phyloP scores from a whole-genome alignment of 768 basidiomycete species.

The Termitomyces sp. region DNA sequence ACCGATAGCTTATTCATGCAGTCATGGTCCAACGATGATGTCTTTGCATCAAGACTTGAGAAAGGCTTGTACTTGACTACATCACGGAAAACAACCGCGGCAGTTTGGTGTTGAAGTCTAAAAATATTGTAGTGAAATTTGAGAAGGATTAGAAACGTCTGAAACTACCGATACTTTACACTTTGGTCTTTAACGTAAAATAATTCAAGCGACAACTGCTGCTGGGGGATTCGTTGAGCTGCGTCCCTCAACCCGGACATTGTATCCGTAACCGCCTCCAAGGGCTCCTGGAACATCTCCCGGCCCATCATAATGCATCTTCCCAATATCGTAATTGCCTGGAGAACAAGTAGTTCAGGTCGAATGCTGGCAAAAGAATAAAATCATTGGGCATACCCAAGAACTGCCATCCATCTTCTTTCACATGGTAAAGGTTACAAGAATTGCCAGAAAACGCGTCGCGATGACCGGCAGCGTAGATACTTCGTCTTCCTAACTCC shows the following conservation, averaged over 20 bases:
- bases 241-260: conserved; percentile 57
- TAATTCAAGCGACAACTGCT: conserved; percentile 15
- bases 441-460: conserved; percentile 97
- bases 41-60: background rate
- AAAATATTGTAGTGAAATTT: background rate
- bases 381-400: conserved; percentile 53
- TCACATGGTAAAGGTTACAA: conserved; percentile 93
- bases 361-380: background rate
- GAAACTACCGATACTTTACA: conserved; percentile 11
- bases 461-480: conserved; percentile 95
- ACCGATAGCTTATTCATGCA: too few species aligned
- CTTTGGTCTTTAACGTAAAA: background rate
- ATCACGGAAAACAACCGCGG: background rate
- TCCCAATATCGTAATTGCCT: conserved; percentile 92
- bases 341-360: conserved; percentile 10
- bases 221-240: conserved; percentile 47
- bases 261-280: conserved; percentile 77
- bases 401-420: conserved; percentile 94
- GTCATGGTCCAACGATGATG: background rate
- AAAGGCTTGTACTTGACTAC: too few species aligned
- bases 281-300: conserved; percentile 60
- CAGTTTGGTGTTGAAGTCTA: background rate
- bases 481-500: conserved; percentile 88
- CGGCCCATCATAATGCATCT: conserved; percentile 88
- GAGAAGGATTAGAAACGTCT: background rate